These are phyloP conservation scores for Solanum chmielewskii DNA, from an alignment of 257 asterid genomes.

Conservation along the genomic window DNA sequence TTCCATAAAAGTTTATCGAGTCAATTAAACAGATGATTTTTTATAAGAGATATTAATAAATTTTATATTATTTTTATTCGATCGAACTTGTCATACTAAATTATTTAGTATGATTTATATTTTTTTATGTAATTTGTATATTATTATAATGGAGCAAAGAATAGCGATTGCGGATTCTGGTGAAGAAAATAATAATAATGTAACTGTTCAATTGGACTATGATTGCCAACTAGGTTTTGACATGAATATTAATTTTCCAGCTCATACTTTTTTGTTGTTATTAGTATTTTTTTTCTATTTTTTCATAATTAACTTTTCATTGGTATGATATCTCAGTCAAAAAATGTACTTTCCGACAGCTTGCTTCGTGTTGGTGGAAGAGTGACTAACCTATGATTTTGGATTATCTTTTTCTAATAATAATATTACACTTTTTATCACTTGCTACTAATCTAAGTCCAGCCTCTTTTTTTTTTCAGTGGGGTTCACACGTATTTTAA, in stretches of 20 bases:
- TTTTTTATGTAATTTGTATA: rapidly evolving
- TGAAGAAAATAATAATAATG: background rate
- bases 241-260: background rate
- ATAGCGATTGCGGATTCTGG: background rate
- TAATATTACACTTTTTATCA: background rate
- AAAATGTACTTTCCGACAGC: background rate
- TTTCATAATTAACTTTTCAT: background rate
- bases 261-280: background rate
- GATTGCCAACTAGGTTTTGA: slow-evolving; percentile 3
- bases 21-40: background rate
- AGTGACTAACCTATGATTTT: background rate
- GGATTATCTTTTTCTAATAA: background rate
- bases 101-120: background rate
- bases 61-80: background rate
- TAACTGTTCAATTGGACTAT: background rate
- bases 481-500: background rate
- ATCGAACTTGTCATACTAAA: background rate
- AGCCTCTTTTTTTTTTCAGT: background rate
- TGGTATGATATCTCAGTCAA: background rate
- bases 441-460: background rate
- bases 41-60: background rate
- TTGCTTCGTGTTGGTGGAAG: background rate
- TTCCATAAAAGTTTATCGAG: background rate
- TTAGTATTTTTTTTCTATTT: background rate
- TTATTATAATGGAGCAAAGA: background rate